Percentiles rank a stretch among this genome's conserved stretches.
phyloP scores from a whole-genome alignment of 805 yeast genomes.

The Metschnikowia baotianmanensis region DNA sequence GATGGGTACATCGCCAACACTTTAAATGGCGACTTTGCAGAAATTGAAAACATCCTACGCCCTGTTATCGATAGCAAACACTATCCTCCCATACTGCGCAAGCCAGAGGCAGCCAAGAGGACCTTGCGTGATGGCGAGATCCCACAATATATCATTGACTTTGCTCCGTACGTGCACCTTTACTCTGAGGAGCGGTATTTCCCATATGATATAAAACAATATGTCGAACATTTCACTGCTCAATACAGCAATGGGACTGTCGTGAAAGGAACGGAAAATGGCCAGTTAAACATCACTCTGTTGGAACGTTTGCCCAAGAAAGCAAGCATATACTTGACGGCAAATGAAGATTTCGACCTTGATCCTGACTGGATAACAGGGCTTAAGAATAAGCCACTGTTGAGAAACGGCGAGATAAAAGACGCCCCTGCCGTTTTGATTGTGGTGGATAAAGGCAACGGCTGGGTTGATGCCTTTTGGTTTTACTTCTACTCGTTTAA shows the following conservation, averaged over 20 bases:
- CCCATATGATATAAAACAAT: slow-evolving; percentile 78
- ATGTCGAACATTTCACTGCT: slow-evolving; percentile 62
- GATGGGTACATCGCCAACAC: slow-evolving; percentile 25
- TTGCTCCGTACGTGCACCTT: slow-evolving; percentile 76
- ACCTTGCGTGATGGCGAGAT: slow-evolving; percentile 52
- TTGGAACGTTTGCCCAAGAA: slow-evolving; percentile 32
- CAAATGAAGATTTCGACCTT: slow-evolving; percentile 64
- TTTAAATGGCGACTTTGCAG: slow-evolving; percentile 22
- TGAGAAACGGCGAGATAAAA: slow-evolving; percentile 65
- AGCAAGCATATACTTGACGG: slow-evolving; percentile 54
- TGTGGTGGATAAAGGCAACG: slow-evolving; percentile 90
- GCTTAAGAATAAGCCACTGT: slow-evolving; percentile 57
- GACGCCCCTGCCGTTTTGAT: slow-evolving; percentile 80
- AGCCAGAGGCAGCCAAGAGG: slow-evolving; percentile 32
- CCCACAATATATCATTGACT: slow-evolving; percentile 61
- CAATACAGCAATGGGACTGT: slow-evolving; percentile 49
- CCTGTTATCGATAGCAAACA: slow-evolving; percentile 23
- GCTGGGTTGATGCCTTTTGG: slow-evolving; percentile 96
- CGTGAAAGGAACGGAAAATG: slow-evolving; percentile 30
- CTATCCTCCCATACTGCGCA: slow-evolving; percentile 38
- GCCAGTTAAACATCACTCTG: slow-evolving; percentile 28
- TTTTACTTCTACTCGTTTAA: slow-evolving; percentile 93
- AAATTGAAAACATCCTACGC: slow-evolving; percentile 26
- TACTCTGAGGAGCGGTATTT: slow-evolving; percentile 86
- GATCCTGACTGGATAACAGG: slow-evolving; percentile 89